A percentile compares a stretch with the other conserved stretches of the same genome.
Conservation (phyloP, 2,329 filamentous ascomycete species). For the Ophiognomonia clavigignenti-juglandacearum region DNA sequence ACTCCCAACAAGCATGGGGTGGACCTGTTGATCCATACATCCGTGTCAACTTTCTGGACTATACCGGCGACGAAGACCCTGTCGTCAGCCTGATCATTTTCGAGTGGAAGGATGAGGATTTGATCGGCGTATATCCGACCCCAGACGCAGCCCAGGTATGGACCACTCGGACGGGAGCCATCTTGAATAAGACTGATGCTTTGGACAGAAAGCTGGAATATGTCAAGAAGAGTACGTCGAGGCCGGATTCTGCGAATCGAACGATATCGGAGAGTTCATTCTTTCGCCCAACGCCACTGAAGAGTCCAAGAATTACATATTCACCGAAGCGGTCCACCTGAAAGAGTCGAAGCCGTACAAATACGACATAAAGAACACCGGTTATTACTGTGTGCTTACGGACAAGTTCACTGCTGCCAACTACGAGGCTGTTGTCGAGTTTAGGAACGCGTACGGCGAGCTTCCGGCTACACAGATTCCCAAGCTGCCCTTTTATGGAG, state of each 20-base stretch:
- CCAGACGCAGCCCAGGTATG: constrained; percentile 50
- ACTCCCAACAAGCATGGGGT: constrained; percentile 83
- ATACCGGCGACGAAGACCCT: constrained; percentile 61
- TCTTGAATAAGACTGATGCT: constrained; percentile 25
- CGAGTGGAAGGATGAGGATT: constrained; percentile 81
- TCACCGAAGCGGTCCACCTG: constrained; percentile 77
- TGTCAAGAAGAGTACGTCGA: constrained; percentile 71
- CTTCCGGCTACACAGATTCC: constrained; percentile 92
- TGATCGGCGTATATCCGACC: constrained; percentile 66
- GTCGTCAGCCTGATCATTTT: constrained; percentile 84
- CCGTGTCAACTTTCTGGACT: constrained; percentile 69
- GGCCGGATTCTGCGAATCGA: constrained; percentile 65
- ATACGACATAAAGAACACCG: constrained; percentile 83
- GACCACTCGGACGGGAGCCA: constrained; percentile 6
- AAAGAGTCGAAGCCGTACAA: constrained; percentile 70
- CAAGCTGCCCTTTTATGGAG: constrained; percentile 95
- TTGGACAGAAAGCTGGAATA: constrained; percentile 45
- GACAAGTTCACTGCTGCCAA: constrained; percentile 62
- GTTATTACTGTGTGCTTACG: constrained; percentile 92
- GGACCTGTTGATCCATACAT: constrained; percentile 87
- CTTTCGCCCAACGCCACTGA: constrained; percentile 70
- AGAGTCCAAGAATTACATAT: constrained; percentile 64
- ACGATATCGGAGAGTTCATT: constrained; percentile 81
- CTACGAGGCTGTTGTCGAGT: constrained; percentile 80
- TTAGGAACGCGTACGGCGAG: constrained; percentile 94